These are phyloP conservation scores for Coemansia sp. DNA, from an alignment of 192 early-diverging fungal species.

Conservation along the genomic window DNA sequence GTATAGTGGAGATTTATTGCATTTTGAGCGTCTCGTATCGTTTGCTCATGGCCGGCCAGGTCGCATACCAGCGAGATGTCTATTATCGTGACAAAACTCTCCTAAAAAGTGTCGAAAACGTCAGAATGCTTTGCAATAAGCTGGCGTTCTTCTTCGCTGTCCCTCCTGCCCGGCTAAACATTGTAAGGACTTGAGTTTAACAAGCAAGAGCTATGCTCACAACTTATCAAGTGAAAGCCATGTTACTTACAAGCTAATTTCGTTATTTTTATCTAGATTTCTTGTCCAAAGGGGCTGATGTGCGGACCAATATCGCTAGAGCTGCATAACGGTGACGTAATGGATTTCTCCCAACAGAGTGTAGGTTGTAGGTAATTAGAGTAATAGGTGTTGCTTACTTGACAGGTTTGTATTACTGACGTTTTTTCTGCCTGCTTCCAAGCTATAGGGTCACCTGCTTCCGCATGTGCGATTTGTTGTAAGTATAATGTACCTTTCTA, in stretches of 20 bases:
- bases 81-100: slow-evolving; percentile 39
- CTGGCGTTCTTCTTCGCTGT: slow-evolving; percentile 30
- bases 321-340: slow-evolving; percentile 21
- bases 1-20: slow-evolving; percentile 31
- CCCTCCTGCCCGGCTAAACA: slow-evolving; percentile 32
- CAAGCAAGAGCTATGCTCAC: not conserved
- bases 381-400: not conserved
- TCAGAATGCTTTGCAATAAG: slow-evolving; percentile 33
- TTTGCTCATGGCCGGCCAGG: slow-evolving; percentile 28
- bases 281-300: slow-evolving; percentile 46
- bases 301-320: slow-evolving; percentile 33
- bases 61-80: slow-evolving; percentile 52
- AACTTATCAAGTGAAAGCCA: not conserved
- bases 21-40: slow-evolving; percentile 22
- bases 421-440: not conserved
- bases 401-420: not conserved
- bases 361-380: slow-evolving; percentile 16
- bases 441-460: slow-evolving; percentile 25
- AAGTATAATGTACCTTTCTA: slow-evolving; percentile 1
- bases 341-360: slow-evolving; percentile 20
- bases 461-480: slow-evolving; percentile 38
- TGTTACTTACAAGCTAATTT: not conserved
- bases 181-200: slow-evolving; percentile 18
- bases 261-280: slow-evolving; percentile 18
- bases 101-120: slow-evolving; percentile 43